Evolutionary conservation across 2,329 filamentous ascomycete species (phyloP), one percentile per base, ranked within the genome.

Genomic region (Colletotrichum sp.): DNA sequence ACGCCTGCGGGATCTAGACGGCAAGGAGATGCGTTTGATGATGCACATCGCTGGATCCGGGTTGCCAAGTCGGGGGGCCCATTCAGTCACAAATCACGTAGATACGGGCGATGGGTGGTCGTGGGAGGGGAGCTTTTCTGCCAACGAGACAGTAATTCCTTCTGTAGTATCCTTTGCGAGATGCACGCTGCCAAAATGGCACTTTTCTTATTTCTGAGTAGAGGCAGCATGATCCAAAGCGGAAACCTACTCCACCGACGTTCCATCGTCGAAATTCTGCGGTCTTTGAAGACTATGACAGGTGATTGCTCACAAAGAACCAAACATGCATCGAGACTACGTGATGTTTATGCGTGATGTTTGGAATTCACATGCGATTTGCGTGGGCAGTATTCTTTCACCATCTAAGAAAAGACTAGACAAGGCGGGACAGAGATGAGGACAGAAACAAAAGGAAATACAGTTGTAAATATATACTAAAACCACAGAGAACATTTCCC

Each of bases 391-490:
- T 12, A 4, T 4, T 48, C 38, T 48, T 48, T 1, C 43, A n/a
- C 3, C 43, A 48, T 48, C 18, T 3, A 4, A 48, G 18, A 21
- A 48, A 21, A 13, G 9, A 48, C 5, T 3, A n/a, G 0, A 3
- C 2, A 6, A 13, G 3, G 5, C n/a, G 43, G 18, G 18, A 48
- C 1, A 13, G 43, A 48, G 43, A 21, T n/a, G n/a, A 18, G 18
- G 18, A 21, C 43, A n/a, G 38, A 12, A 18, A n/a, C 9, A 3
- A 21, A 12, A n/a, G 3, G 5, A 48, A 13, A 48, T 21, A 0
- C 2, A 0, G 2, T 21, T 0, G n/a, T 0, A n/a, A 13, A 0
- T n/a, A 4, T 6, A n/a, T 5, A n/a, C 0, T 43, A 10, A 10
- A n/a, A 10, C 16, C 9, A 43, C 1, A 43, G 9, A n/a, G 3